Evolutionary conservation across 2,329 filamentous ascomycete genomes (phyloP).

Genomic region (Fusarium dimerum): DNA sequence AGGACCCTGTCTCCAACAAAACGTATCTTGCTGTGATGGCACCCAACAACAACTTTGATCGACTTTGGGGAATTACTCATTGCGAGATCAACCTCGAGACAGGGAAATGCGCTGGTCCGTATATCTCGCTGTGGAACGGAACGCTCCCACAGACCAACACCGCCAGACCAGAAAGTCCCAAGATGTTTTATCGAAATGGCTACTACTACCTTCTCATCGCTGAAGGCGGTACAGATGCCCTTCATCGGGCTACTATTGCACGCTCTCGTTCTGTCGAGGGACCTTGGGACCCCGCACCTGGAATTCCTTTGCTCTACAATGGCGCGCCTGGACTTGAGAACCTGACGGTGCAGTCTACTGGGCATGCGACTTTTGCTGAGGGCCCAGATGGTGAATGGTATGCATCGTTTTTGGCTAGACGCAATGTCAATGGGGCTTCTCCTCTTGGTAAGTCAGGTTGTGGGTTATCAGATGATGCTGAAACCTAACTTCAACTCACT

Average conservation of each 20-base stretch:
- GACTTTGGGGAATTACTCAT: slow-evolving; percentile 25
- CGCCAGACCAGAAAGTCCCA: slow-evolving; percentile 19
- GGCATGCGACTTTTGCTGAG: slow-evolving; percentile 4
- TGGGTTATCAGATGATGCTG: not conserved
- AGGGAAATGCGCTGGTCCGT: slow-evolving; percentile 20
- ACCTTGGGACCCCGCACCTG: not conserved
- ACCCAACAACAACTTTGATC: slow-evolving; percentile 23
- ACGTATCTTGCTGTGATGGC: slow-evolving; percentile 24
- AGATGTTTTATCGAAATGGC: slow-evolving; percentile 10
- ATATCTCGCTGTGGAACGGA: slow-evolving; percentile 24
- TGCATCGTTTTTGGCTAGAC: slow-evolving; percentile 4
- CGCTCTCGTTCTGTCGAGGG: slow-evolving; percentile 1
- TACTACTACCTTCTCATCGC: slow-evolving; percentile 8
- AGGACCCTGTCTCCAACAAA: slow-evolving; percentile 15
- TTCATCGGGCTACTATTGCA: slow-evolving; percentile 2
- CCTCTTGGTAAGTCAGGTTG: not conserved
- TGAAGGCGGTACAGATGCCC: slow-evolving; percentile 5
- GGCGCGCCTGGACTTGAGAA: not conserved
- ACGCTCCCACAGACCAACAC: slow-evolving; percentile 15
- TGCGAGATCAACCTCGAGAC: slow-evolving; percentile 22
- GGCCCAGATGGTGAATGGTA: slow-evolving; percentile 3
- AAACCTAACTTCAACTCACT: too few relatives aligned
- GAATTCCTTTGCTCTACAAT: slow-evolving; percentile 5
- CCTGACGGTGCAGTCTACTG: slow-evolving; percentile 5
- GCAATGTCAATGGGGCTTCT: slow-evolving; percentile 3